Percentiles rank a stretch among this genome's conserved stretches.
phyloP scores from a whole-genome alignment of 2,329 filamentous ascomycete species.

The Aspergillus persii region DNA sequence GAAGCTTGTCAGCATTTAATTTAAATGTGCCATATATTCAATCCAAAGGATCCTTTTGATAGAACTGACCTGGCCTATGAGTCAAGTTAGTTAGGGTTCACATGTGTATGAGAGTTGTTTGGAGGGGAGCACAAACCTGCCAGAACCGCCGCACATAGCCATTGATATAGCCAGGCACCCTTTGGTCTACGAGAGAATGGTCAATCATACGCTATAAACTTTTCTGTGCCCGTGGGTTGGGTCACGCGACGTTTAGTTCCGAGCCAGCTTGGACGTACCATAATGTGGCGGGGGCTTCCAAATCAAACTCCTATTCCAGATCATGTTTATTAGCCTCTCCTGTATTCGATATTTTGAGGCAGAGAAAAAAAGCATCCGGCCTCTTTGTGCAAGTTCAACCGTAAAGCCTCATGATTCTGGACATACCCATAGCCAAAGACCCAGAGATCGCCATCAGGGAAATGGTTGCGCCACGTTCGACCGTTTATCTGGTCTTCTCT shows the following conservation, averaged over 20 bases:
- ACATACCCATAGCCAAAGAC: slow-evolving; percentile 92
- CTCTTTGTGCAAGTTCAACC: background rate
- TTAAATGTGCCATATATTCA: background rate
- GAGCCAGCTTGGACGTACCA: slow-evolving; percentile 55
- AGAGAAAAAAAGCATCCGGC: too few species aligned
- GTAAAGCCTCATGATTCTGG: background rate
- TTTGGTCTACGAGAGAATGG: slow-evolving; percentile 61
- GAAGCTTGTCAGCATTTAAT: background rate
- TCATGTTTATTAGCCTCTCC: slow-evolving; percentile 3
- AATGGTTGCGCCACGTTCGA: slow-evolving; percentile 44
- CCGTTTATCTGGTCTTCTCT: slow-evolving; percentile 24
- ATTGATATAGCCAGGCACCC: slow-evolving; percentile 84
- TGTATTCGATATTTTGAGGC: background rate
- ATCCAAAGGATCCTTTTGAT: background rate
- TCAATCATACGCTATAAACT: background rate
- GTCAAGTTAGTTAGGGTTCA: background rate
- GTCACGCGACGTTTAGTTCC: background rate
- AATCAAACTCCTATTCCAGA: slow-evolving; percentile 73
- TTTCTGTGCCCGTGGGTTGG: background rate
- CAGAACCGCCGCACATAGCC: slow-evolving; percentile 96
- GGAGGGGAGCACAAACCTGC: slow-evolving; percentile 67
- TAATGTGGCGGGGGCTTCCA: slow-evolving; percentile 98
- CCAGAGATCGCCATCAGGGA: slow-evolving; percentile 72
- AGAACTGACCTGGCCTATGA: slow-evolving; percentile 31
- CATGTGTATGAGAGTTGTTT: background rate